These are phyloP conservation scores for Mrakia gelida DNA, from an alignment of 768 basidiomycete genomes.

Conservation along the genomic window DNA sequence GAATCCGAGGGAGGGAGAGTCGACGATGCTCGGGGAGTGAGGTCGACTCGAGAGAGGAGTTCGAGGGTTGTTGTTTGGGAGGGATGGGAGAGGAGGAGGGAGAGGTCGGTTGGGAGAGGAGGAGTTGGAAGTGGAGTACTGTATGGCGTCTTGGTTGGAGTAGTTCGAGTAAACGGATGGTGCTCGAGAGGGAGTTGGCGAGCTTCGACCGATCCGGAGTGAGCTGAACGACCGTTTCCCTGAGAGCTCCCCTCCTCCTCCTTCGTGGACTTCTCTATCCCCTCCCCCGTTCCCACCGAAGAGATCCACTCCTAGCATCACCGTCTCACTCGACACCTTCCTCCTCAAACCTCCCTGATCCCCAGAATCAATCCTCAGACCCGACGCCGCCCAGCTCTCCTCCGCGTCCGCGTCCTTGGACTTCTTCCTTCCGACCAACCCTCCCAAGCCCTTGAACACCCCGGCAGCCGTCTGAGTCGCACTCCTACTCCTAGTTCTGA, in stretches of 20 bases:
- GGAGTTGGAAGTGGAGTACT: background rate
- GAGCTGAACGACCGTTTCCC: background rate
- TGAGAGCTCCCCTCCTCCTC: background rate
- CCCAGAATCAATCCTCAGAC: background rate
- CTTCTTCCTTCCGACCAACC: background rate
- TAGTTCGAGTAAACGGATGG: background rate
- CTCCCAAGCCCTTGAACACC: background rate
- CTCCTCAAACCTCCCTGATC: background rate
- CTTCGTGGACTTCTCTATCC: background rate
- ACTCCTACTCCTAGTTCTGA: background rate
- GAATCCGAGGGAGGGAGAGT: background rate
- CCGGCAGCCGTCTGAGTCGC: background rate
- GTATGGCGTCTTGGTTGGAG: background rate
- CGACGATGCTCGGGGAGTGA: background rate
- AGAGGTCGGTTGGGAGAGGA: background rate
- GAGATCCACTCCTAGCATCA: background rate
- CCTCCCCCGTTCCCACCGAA: background rate
- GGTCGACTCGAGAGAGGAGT: background rate
- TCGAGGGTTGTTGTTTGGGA: background rate
- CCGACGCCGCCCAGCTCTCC: background rate
- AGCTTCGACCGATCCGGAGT: background rate
- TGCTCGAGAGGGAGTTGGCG: background rate
- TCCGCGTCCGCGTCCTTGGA: background rate
- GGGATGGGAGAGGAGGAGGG: background rate
- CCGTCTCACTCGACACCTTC: constrained; percentile 5